These are phyloP conservation scores for Hypoxylon crocopeplum DNA, from an alignment of 495 filamentous ascomycete species.

Conservation along the genomic window DNA sequence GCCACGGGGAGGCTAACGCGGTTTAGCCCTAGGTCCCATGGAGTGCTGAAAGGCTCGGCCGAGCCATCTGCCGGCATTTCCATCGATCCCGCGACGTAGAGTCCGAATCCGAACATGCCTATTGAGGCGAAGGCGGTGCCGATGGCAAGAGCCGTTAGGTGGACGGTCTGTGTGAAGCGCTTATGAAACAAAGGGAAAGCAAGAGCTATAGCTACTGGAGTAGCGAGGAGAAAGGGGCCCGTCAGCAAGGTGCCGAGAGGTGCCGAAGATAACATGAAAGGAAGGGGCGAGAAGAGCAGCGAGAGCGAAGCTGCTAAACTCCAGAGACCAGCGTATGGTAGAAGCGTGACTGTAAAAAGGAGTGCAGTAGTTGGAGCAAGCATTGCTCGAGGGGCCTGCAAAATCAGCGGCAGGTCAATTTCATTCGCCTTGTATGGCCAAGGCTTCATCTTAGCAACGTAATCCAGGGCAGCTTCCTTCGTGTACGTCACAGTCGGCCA, in stretches of 20 bases:
- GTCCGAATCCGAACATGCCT: slow-evolving; percentile 49
- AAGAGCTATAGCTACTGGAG: slow-evolving; percentile 36
- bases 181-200: slow-evolving; percentile 29
- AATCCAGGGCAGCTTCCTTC: slow-evolving; percentile 39
- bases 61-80: slow-evolving; percentile 25
- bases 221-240: slow-evolving; percentile 48
- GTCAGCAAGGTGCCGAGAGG: slow-evolving; percentile 53
- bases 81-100: slow-evolving; percentile 48
- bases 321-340: slow-evolving; percentile 52
- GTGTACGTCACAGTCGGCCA: slow-evolving; percentile 40
- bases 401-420: slow-evolving; percentile 34
- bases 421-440: slow-evolving; percentile 41
- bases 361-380: slow-evolving; percentile 53
- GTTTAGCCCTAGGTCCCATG: slow-evolving; percentile 36
- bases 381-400: slow-evolving; percentile 53
- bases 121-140: slow-evolving; percentile 47
- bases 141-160: slow-evolving; percentile 40
- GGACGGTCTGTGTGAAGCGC: slow-evolving; percentile 38
- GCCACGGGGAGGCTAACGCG: slow-evolving; percentile 47
- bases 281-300: slow-evolving; percentile 52
- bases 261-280: slow-evolving; percentile 48
- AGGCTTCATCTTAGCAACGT: slow-evolving; percentile 49
- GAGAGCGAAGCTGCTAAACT: slow-evolving; percentile 51
- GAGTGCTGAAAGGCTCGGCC: slow-evolving; percentile 19
- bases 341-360: slow-evolving; percentile 49